These are phyloP conservation scores for Whalleya microplaca DNA, from an alignment of 2,329 filamentous ascomycete species.

Conservation along the genomic window DNA sequence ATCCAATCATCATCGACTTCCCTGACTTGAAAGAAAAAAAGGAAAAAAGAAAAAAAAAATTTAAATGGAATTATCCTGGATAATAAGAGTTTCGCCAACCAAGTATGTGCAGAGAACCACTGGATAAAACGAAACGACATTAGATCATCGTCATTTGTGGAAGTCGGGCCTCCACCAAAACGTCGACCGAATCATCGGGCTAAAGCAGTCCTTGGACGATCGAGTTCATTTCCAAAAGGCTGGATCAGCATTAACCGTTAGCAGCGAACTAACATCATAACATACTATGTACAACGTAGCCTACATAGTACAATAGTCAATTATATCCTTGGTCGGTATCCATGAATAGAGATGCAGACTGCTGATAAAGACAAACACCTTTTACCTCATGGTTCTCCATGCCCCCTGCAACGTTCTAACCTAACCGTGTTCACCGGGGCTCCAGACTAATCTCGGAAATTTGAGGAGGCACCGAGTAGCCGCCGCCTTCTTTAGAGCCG, in stretches of 20 bases:
- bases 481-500: conserved; percentile 18
- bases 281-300: too few relatives aligned
- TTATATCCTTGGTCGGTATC: conserved; percentile 7
- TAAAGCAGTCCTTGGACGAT: conserved; percentile 3
- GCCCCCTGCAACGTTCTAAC: conserved; percentile 8
- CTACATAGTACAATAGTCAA: not conserved
- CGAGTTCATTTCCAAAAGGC: conserved; percentile 10
- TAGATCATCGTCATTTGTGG: conserved; percentile 6
- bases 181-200: not conserved
- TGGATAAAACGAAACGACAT: conserved; percentile 14
- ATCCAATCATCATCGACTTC: conserved; percentile 19
- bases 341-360: conserved; percentile 3
- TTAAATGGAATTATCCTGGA: too few relatives aligned
- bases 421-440: conserved; percentile 14
- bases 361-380: conserved; percentile 24
- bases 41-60: conserved; percentile 14
- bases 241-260: conserved; percentile 13
- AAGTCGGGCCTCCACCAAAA: conserved; percentile 5
- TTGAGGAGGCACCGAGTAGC: conserved; percentile 23
- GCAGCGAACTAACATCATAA: not conserved
- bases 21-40: conserved; percentile 6
- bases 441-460: conserved; percentile 24
- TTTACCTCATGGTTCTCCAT: conserved; percentile 24
- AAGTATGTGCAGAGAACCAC: conserved; percentile 10
- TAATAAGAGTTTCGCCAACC: conserved; percentile 18